Evolutionary conservation across 441 rosid species (phyloP).

Genomic region (Pelargonium citronellum): DNA sequence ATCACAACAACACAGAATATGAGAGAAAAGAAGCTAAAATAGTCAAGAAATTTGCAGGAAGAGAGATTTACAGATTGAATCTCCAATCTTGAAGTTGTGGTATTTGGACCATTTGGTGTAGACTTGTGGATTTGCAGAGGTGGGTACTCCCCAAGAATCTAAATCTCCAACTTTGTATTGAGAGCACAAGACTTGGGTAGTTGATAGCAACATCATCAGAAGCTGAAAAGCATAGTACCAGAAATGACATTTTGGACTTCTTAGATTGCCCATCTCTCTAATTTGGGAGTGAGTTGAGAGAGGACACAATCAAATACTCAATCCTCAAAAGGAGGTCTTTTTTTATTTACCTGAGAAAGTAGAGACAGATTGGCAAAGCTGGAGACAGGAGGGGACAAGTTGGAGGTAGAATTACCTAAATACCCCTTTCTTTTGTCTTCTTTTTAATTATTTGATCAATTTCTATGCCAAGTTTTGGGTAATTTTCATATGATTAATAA

Average conservation of each 20-base stretch:
- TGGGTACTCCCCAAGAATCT: constrained; percentile 81
- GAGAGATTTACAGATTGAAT: constrained; percentile 62
- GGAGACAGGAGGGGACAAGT: constrained; percentile 18
- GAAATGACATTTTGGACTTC: constrained; percentile 24
- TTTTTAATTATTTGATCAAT: background rate
- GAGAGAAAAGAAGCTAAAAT: background rate
- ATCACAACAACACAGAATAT: background rate
- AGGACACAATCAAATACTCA: background rate
- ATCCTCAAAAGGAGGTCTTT: background rate
- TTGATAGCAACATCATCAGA: constrained; percentile 31
- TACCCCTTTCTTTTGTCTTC: constrained; percentile 15
- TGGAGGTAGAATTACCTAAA: constrained; percentile 18
- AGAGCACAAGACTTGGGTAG: constrained; percentile 41
- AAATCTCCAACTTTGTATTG: constrained; percentile 83
- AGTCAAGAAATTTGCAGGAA: background rate
- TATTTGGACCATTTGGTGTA: constrained; percentile 69
- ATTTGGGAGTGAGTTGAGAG: background rate
- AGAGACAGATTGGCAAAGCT: constrained; percentile 16
- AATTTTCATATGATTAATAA: constrained; percentile 17
- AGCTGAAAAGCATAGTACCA: constrained; percentile 29
- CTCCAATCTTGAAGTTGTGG: constrained; percentile 60
- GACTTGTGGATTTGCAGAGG: constrained; percentile 48
- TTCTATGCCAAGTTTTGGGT: background rate
- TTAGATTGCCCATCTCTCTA: constrained; percentile 33
- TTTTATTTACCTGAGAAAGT: constrained; percentile 17